Base-by-base conservation (phyloP, 768 basidiomycete genomes). In the Rossbeevera mucosa region DNA sequence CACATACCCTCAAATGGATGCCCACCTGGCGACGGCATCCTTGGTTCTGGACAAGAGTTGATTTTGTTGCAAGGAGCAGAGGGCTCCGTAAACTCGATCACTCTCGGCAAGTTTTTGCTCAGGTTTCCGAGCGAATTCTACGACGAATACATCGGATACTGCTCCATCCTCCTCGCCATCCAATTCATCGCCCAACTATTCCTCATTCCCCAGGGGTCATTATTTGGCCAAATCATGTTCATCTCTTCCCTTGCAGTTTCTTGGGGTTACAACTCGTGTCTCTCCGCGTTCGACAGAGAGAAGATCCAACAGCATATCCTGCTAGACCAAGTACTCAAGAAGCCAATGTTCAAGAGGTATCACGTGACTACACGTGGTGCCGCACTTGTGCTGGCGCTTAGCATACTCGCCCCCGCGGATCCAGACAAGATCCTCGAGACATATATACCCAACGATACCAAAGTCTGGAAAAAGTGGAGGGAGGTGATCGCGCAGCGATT, bases 161-260 rank as follows among this genome's bases (percentile, higher is more conserved):
- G 58, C 11, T 64, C 66, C 4, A 18, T 64, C 29, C 50, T 66
- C 14, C 56, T 66, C 12, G 48, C 54, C 2, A 45, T 51, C 22
- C 67, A 68, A 43, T 67, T 66, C 54, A 44, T 67, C 13, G 47
- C 56, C 8, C 67, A 68, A 44, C 59, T 68, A 6, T 45, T 68
- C 48, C 57, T 68, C 14, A 61, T 65, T 18, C 66, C 67, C 2
- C 63, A 65, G 43, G 61, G 51, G n/a, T 50, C 55, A 4, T 49
- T 67, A 11, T 67, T 68, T 18, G 67, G 67, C 1, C 67, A 69
- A 48, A 49, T 66, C 48, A 52, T 68, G 60, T 68, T 69, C 53
- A 48, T 69, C 16, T 20, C 48, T 4, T 58, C 64, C 1, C 59
- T 69, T 7, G 66, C 43, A 2, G 55, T 63, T 4, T 66, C 67